Base-by-base conservation (phyloP, 768 basidiomycete genomes). In the Pilatotrama ljubarskyi region DNA sequence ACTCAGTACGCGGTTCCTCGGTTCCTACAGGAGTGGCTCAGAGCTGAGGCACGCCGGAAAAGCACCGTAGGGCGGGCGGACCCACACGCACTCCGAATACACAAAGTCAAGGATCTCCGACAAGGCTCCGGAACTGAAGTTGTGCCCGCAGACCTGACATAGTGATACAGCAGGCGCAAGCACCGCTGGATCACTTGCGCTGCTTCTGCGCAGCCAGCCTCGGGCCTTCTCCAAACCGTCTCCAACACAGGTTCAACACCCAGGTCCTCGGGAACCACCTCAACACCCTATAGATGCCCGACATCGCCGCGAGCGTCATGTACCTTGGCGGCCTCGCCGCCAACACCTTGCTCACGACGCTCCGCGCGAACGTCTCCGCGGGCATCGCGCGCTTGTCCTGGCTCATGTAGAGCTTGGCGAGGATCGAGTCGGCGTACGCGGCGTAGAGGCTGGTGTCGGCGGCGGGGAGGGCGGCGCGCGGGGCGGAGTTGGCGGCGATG, bases 351-450 rank as follows among this genome's bases (percentile, higher is more conserved):
- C 29, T 20, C 5, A 58, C 66, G 7, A 65, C 63, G 40, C 41
- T 29, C 42, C 40, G 49, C 8, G 68, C 32, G 55, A 69, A 63
- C 44, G 55, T 58, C 5, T 59, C 61, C 14, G 60, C 35, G 4
- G 62, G 41, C 51, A 66, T 63, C 17, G 69, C 13, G 17, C 22
- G 40, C 20, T 14, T 22, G 15, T 36, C 36, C 68, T 88, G 86
- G 66, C 85, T 87, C 0, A 73, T 62, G 51, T 82, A 67, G 66
- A 87, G 79, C 18, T 87, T 81, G 51, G 74, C 72, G n/a, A 84
- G 63, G 35, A 90, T 84, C 36, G 80, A 79, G 20, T 81, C 74
- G 4, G 83, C 64, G 69, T 77, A 87, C 1, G 71, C 69, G 8
- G 72, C 74, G 73, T 89, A 93, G 22, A 88, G 70, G 1, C 84